phyloP scores from a whole-genome alignment of 75 land plant species.

The Picea glauca region DNA sequence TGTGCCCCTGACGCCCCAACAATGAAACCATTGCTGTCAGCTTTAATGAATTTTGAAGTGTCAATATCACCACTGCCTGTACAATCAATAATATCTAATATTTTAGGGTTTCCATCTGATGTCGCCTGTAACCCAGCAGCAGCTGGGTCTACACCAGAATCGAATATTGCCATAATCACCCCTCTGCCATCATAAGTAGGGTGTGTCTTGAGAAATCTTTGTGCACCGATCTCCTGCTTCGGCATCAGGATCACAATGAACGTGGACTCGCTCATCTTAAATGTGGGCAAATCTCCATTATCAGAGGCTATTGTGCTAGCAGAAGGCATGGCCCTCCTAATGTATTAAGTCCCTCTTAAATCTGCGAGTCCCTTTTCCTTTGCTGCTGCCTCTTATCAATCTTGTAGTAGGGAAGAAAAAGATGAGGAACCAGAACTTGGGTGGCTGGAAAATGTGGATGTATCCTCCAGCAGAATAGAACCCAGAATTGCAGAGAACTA shows the following conservation, averaged over 20 bases:
- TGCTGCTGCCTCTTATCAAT: too few species aligned
- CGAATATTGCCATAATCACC: slow-evolving; percentile 85
- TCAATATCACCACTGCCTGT: slow-evolving; percentile 98
- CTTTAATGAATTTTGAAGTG: slow-evolving; percentile 78
- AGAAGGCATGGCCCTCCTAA: too few species aligned
- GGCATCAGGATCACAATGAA: slow-evolving; percentile 92
- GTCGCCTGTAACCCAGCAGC: slow-evolving; percentile 85
- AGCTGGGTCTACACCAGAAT: slow-evolving; percentile 97
- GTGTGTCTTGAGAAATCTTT: slow-evolving; percentile 71
- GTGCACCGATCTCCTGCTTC: slow-evolving; percentile 95
- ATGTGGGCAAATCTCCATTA: neutral
- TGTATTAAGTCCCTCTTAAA: too few species aligned
- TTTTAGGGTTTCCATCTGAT: slow-evolving; percentile 89
- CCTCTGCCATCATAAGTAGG: slow-evolving; percentile 92
- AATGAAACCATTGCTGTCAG: slow-evolving; percentile 70
- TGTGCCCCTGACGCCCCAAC: slow-evolving; percentile 78
- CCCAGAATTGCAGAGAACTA: too few species aligned
- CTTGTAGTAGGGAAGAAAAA: too few species aligned
- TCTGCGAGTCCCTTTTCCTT: too few species aligned
- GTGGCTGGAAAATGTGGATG: too few species aligned
- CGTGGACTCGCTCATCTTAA: slow-evolving; percentile 40
- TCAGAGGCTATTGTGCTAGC: too few species aligned
- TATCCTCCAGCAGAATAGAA: too few species aligned
- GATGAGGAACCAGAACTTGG: slow-evolving; percentile 1
- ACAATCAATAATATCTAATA: slow-evolving; percentile 84